Conservation (phyloP, 2,329 filamentous ascomycete genomes). For the Gnomoniopsis sp. region DNA sequence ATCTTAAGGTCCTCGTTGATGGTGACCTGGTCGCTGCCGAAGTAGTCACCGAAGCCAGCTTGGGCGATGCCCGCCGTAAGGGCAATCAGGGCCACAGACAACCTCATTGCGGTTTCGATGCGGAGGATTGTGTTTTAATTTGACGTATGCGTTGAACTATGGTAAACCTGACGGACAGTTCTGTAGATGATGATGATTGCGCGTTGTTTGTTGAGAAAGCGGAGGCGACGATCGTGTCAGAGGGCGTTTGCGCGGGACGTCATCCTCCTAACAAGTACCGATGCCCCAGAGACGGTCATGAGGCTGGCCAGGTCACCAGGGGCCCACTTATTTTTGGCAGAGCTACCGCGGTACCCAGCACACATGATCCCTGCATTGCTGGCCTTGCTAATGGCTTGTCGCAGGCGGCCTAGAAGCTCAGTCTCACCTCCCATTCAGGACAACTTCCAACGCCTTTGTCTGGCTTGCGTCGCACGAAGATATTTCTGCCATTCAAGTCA, state of each 20-base stretch:
- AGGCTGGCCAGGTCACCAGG: neutral
- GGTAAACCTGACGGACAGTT: too few relatives aligned
- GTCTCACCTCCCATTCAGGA: neutral
- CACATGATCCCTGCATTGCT: neutral
- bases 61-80: slow-evolving; percentile 44
- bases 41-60: slow-evolving; percentile 39
- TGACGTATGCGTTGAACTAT: neutral
- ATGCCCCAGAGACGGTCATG: neutral
- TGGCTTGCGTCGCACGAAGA: neutral
- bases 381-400: neutral
- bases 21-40: slow-evolving; percentile 44
- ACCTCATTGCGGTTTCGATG: slow-evolving; percentile 32
- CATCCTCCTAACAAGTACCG: neutral
- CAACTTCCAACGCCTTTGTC: neutral
- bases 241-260: neutral
- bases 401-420: neutral
- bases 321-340: neutral
- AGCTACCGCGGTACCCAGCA: neutral
- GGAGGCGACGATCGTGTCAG: neutral
- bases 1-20: slow-evolving; percentile 59
- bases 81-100: slow-evolving; percentile 40
- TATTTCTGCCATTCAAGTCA: neutral
- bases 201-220: neutral
- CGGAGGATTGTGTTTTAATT: neutral
- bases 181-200: neutral